A percentile compares a stretch with the other conserved stretches of the same genome.
Evolutionary conservation across 257 asterid species (phyloP).

Genomic region (Nicotiana otophora): DNA sequence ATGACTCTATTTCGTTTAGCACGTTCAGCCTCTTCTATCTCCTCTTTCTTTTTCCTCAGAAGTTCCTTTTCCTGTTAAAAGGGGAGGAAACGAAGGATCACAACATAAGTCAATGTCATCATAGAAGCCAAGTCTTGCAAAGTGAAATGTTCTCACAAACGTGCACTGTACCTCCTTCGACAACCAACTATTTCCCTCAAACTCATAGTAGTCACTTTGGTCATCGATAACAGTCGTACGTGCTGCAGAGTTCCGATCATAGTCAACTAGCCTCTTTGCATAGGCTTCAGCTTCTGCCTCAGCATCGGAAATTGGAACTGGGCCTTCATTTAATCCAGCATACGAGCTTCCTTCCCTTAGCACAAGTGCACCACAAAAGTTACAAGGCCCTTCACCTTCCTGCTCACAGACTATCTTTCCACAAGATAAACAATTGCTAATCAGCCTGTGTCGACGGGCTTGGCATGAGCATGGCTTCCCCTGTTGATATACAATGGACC

Average conservation of each 20-base stretch:
- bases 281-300: conserved; percentile 88
- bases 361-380: conserved; percentile 87
- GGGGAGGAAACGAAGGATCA: not conserved
- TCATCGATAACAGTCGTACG: conserved; percentile 95
- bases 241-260: conserved; percentile 95
- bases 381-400: conserved; percentile 97
- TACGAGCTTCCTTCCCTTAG: conserved; percentile 78
- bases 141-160: conserved; percentile 1
- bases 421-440: conserved; percentile 89
- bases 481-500: conserved; percentile 80
- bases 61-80: conserved; percentile 77
- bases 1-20: conserved; percentile 64
- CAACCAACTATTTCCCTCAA: conserved; percentile 80
- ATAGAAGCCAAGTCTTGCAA: not conserved
- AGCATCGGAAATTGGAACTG: conserved; percentile 41
- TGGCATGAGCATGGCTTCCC: conserved; percentile 96
- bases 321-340: conserved; percentile 76
- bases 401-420: conserved; percentile 98
- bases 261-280: conserved; percentile 93
- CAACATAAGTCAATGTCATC: not conserved
- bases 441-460: conserved; percentile 75
- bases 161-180: conserved; percentile 58
- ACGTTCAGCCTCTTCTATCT: conserved; percentile 79
- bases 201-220: conserved; percentile 93
- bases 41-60: conserved; percentile 67